These are phyloP conservation scores for Fusarium sp. DNA, from an alignment of 2,329 filamentous ascomycete genomes.

Conservation along the genomic window DNA sequence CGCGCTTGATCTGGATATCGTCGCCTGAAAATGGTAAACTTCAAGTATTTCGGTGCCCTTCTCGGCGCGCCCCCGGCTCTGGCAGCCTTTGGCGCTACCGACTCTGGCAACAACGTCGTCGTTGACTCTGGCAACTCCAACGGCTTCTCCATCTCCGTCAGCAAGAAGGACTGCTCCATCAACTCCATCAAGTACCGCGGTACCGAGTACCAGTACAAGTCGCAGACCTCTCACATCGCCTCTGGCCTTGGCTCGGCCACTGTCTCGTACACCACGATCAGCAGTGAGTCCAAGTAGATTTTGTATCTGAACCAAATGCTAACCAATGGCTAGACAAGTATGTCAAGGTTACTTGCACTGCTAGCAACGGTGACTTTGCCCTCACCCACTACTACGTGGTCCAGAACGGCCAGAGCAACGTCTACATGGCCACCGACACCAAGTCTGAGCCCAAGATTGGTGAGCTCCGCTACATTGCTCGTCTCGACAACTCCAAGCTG, in stretches of 20 bases:
- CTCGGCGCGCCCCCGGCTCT: slow-evolving; percentile 46
- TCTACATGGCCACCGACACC: slow-evolving; percentile 73
- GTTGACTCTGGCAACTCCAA: slow-evolving; percentile 63
- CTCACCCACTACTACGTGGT: slow-evolving; percentile 74
- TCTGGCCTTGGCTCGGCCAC: slow-evolving; percentile 61
- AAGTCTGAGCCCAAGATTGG: slow-evolving; percentile 66
- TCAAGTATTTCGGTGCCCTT: slow-evolving; percentile 43
- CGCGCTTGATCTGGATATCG: slow-evolving; percentile 27
- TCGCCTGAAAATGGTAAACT: slow-evolving; percentile 36
- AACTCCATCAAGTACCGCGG: slow-evolving; percentile 71
- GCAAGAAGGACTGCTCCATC: slow-evolving; percentile 69
- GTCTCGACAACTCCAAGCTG: slow-evolving; percentile 64
- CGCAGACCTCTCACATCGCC: slow-evolving; percentile 54
- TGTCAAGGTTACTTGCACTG: slow-evolving; percentile 71
- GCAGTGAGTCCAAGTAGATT: slow-evolving; percentile 34
- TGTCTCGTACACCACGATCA: slow-evolving; percentile 61
- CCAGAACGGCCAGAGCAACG: slow-evolving; percentile 68
- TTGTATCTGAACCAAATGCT: neutral
- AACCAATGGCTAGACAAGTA: slow-evolving; percentile 52
- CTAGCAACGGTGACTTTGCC: slow-evolving; percentile 56
- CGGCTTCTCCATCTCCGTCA: slow-evolving; percentile 63
- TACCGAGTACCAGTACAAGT: slow-evolving; percentile 67
- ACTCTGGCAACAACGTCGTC: slow-evolving; percentile 55
- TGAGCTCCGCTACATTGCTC: slow-evolving; percentile 74
- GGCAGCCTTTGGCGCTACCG: slow-evolving; percentile 58